Percentiles rank a stretch among this genome's conserved stretches.
phyloP scores from a whole-genome alignment of 257 asterid species.

The Fraxinus excelsior region DNA sequence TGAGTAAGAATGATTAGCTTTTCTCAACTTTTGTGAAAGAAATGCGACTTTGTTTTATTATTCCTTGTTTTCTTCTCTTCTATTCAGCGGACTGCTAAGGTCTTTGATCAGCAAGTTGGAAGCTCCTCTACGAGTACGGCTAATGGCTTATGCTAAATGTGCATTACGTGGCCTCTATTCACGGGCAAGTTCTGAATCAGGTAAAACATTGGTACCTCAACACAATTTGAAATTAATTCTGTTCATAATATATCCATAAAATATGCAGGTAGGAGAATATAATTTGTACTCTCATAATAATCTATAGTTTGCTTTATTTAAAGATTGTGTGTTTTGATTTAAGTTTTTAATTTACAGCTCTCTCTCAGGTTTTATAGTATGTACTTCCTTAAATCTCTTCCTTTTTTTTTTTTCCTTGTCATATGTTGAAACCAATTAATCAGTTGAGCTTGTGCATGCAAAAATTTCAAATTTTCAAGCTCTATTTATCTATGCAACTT shows the following conservation, averaged over 20 bases:
- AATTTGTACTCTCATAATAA: neutral
- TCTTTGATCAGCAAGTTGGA: constrained; percentile 90
- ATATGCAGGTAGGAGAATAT: constrained; percentile 6
- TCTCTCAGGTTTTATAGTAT: neutral
- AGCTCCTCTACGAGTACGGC: constrained; percentile 68
- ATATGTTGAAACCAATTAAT: neutral
- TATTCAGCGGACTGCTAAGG: constrained; percentile 72
- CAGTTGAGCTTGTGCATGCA: neutral
- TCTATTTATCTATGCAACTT: neutral
- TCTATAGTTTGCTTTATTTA: neutral
- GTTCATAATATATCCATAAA: neutral
- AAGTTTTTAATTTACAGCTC: constrained; percentile 3
- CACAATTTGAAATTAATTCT: neutral
- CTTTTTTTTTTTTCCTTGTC: neutral
- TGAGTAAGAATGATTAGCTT: constrained; percentile 54
- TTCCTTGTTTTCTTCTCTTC: constrained; percentile 1
- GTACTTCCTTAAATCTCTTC: neutral
- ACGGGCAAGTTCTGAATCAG: constrained; percentile 47
- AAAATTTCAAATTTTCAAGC: neutral
- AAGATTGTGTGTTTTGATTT: neutral
- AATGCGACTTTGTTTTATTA: constrained; percentile 6
- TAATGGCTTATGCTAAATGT: constrained; percentile 73
- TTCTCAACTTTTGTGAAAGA: neutral
- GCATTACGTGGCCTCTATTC: constrained; percentile 65
- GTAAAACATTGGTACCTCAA: constrained; percentile 34